Conservation (phyloP, 73 alveolate genomes). For the Uronychia setigera region DNA sequence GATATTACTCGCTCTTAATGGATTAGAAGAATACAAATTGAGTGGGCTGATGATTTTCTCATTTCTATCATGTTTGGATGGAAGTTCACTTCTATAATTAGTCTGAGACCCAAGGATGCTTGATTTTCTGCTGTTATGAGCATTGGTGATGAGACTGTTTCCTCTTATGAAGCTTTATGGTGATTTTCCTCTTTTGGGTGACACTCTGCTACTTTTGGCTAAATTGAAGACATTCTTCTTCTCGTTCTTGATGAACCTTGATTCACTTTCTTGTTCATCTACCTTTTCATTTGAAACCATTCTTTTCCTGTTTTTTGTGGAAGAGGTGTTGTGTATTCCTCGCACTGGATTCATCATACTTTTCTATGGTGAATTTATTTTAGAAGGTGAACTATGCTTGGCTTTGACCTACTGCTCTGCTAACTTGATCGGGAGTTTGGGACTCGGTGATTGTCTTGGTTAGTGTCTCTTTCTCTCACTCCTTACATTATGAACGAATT, state of each 20-base stretch:
- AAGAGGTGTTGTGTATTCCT: no score
- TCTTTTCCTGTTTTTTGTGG: no score
- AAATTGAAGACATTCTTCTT: background rate
- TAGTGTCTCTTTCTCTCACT: background rate
- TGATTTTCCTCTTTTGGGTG: background rate
- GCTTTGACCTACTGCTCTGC: no score
- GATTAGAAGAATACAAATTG: no score
- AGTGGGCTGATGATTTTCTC: no score
- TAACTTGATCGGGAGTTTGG: no score
- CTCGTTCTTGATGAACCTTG: background rate
- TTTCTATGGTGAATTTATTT: no score
- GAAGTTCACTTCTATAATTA: background rate
- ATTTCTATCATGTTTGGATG: no score
- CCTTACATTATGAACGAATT: background rate
- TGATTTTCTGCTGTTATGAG: background rate
- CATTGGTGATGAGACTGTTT: background rate
- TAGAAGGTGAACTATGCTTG: no score
- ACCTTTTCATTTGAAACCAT: no score
- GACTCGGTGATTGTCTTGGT: background rate
- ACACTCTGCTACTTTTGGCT: background rate
- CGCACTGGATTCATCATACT: no score
- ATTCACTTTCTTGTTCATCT: background rate
- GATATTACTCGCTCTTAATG: no score
- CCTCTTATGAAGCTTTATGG: slow-evolving; percentile 1
- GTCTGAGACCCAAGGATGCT: background rate